Base-by-base conservation (phyloP, 768 basidiomycete genomes). In the Hygrophoropsis aurantiaca region DNA sequence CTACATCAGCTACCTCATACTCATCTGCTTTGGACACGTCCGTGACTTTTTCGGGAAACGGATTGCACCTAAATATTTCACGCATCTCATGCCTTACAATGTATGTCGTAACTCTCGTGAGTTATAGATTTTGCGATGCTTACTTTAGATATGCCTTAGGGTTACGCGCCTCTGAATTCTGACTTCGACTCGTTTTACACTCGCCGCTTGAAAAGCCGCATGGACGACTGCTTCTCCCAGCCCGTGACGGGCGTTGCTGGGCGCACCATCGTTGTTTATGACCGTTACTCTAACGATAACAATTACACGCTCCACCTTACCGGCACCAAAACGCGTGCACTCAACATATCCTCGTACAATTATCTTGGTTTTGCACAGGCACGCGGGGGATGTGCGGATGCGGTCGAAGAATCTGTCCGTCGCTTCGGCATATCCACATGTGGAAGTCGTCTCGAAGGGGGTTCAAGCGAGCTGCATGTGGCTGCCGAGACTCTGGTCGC, bases 161-260 rank as follows among this genome's bases (percentile, higher is more conserved):
- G 95, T 47, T 94, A 97, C 60, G 95, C 94, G 2, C 90, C 97
- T 5, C 78, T 98, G 50, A 95, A 93, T 70, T 97, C 94, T 8
- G 97, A 98, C 66, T 98, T 98, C 56, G 95, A 98, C 67, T 98
- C 97, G 5, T 99, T 98, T 74, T 98, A 98, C 76, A 95, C 94
- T 50, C 91, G 95, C 42, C 87, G 94, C 3, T 81, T 98, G 54
- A 98, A 98, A 66, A 75, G 79, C 10, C 91, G 95, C 45, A 85
- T 98, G 71, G 94, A 97, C 58, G 94, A 97, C 62, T 95, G 93
- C 61, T 98, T 97, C 71, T 82, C 85, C 1, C 83, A 90, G 48
- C 95, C 95, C 13, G 81, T 90, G 44, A 97, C 95, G 0, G 92
- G 93, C 26, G 95, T 98, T 24, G 91, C 97, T 4, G 95, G 94